Conservation (phyloP, 2,329 filamentous ascomycete species). For the Scedosporium minutisporum region DNA sequence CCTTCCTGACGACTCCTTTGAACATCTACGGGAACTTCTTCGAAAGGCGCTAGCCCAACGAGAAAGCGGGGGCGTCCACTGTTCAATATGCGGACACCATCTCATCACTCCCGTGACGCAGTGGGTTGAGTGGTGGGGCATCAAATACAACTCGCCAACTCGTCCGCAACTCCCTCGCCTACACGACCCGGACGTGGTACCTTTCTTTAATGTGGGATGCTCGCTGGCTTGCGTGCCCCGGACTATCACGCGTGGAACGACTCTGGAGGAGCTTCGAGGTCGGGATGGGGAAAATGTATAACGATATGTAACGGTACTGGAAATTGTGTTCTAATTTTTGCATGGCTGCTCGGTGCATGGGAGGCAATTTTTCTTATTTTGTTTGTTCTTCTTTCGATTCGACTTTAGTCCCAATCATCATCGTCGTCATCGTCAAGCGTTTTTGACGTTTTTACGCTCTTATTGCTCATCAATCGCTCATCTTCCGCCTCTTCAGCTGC, state of each 20-base stretch:
- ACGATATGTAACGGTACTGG: conserved; percentile 6
- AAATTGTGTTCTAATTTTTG: not conserved
- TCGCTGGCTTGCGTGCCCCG: conserved; percentile 8
- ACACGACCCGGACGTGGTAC: conserved; percentile 8
- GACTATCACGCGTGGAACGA: conserved; percentile 1
- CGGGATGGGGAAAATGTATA: not conserved
- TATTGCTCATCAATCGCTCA: conserved; percentile 35
- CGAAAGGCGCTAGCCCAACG: conserved; percentile 29
- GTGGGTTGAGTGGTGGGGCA: conserved; percentile 54
- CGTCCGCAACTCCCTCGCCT: not conserved
- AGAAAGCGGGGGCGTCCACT: conserved; percentile 38
- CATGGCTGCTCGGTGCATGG: conserved; percentile 1
- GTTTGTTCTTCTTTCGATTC: conserved; percentile 14
- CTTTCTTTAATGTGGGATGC: conserved; percentile 11
- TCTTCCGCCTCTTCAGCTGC: conserved; percentile 52
- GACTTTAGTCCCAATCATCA: conserved; percentile 47
- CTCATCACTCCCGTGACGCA: conserved; percentile 42
- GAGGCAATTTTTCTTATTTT: conserved; percentile 3
- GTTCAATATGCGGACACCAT: conserved; percentile 39
- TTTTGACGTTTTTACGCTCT: conserved; percentile 41
- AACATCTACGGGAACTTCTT: conserved; percentile 30
- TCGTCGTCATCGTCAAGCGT: conserved; percentile 42
- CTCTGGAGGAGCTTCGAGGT: not conserved
- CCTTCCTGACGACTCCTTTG: conserved; percentile 28
- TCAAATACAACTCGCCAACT: not conserved